Conservation (phyloP, 2,329 filamentous ascomycete genomes). For the Epichloe sibirici region DNA sequence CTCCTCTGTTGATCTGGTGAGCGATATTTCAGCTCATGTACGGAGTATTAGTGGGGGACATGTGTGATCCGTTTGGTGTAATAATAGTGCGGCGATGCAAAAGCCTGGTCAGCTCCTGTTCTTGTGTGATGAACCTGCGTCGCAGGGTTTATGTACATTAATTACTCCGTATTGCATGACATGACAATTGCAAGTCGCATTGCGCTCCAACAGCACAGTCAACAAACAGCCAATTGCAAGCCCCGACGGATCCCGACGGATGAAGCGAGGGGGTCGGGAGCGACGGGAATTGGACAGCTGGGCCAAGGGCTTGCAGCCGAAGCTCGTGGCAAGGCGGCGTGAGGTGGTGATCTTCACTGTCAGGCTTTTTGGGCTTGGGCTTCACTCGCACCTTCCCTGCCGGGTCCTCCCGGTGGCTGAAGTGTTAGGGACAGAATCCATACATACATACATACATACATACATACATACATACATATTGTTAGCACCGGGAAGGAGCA, state of each 20-base stretch:
- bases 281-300: too few species aligned
- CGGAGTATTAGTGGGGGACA: background rate
- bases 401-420: slow-evolving; percentile 6
- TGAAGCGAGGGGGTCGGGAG: too few species aligned
- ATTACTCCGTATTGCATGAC: too few species aligned
- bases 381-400: slow-evolving; percentile 2
- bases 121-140: background rate
- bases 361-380: background rate
- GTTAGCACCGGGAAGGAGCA: too few species aligned
- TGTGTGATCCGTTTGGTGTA: background rate
- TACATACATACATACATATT: too few species aligned
- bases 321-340: slow-evolving; percentile 1
- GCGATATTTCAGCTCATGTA: slow-evolving; percentile 6
- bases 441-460: too few species aligned
- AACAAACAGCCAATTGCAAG: too few species aligned
- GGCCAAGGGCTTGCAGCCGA: background rate
- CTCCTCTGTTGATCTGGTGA: background rate
- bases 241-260: too few species aligned
- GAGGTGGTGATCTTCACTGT: background rate
- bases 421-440: background rate
- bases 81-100: background rate
- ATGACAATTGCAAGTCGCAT: too few species aligned
- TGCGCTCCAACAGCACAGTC: too few species aligned
- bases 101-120: slow-evolving; percentile 3
- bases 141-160: too few species aligned